phyloP scores from a whole-genome alignment of 148 eudicot genomes.

The Nyssa sinensis region DNA sequence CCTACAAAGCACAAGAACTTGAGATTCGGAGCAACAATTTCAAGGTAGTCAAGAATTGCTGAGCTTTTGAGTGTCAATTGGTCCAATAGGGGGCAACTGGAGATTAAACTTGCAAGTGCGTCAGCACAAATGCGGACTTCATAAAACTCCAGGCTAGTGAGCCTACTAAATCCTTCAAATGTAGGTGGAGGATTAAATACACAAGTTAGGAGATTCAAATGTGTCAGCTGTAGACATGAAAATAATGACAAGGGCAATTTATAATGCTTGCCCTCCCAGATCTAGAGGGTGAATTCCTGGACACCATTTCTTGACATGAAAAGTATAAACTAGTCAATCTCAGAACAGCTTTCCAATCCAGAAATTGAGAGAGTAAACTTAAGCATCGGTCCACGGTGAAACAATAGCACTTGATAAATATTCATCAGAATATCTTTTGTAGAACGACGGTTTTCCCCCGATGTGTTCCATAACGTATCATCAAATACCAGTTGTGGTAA shows the following conservation, averaged over 20 bases:
- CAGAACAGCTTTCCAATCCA: neutral
- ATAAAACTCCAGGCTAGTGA: neutral
- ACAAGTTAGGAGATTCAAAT: neutral
- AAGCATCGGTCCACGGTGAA: no score
- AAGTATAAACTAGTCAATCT: constrained; percentile 3
- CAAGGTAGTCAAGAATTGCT: neutral
- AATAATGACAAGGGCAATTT: neutral
- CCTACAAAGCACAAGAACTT: no score
- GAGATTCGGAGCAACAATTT: no score
- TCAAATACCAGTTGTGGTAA: constrained; percentile 39
- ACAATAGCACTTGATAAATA: constrained; percentile 6
- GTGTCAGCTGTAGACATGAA: neutral
- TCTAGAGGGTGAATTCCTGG: neutral
- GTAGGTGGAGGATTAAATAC: neutral
- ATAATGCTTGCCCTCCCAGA: neutral
- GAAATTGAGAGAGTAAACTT: neutral
- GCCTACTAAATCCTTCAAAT: neutral
- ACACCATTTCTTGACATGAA: neutral
- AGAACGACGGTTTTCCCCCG: no score
- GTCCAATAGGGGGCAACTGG: neutral
- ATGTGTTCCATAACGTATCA: no score
- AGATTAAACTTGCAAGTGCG: neutral
- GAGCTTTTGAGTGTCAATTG: neutral
- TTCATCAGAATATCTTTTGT: neutral
- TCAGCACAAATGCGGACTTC: neutral